phyloP scores from a whole-genome alignment of 192 early-diverging fungal species.

The Gaertneriomyces sp. region DNA sequence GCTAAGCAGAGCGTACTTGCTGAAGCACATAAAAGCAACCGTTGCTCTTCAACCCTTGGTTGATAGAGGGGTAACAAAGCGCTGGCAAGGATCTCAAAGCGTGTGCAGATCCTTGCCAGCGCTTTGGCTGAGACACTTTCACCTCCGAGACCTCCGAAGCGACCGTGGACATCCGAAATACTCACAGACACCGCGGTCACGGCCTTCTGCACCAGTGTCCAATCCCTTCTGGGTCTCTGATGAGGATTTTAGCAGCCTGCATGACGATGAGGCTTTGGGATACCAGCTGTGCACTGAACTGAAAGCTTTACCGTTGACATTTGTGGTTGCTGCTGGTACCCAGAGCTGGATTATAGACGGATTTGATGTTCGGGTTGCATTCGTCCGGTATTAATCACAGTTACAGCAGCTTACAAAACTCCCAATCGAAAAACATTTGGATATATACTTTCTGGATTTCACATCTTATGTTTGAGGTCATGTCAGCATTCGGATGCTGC shows the following conservation, averaged over 20 bases:
- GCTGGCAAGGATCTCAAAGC: too few relatives aligned
- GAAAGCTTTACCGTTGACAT: constrained; percentile 1
- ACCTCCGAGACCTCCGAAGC: neutral
- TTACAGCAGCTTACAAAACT: too few relatives aligned
- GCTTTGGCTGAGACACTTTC: constrained; percentile 5
- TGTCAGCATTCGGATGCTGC: too few relatives aligned
- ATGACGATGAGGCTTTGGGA: neutral
- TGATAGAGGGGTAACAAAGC: neutral
- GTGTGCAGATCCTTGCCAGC: constrained; percentile 1
- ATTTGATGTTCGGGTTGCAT: neutral
- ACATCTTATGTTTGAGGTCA: too few relatives aligned
- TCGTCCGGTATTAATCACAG: neutral
- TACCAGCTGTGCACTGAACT: constrained; percentile 1
- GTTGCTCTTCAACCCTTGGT: constrained; percentile 3
- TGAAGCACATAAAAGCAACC: constrained; percentile 23
- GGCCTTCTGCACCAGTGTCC: neutral
- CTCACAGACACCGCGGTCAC: constrained; percentile 1
- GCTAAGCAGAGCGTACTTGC: constrained; percentile 41
- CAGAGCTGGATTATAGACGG: constrained; percentile 2
- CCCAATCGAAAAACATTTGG: too few relatives aligned
- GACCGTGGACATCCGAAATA: neutral
- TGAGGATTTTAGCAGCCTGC: constrained; percentile 2
- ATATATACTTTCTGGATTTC: too few relatives aligned
- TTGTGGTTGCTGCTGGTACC: neutral
- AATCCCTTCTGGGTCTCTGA: constrained; percentile 5